Conservation (phyloP, 2,329 filamentous ascomycete genomes). For the Fusarium succisae region DNA sequence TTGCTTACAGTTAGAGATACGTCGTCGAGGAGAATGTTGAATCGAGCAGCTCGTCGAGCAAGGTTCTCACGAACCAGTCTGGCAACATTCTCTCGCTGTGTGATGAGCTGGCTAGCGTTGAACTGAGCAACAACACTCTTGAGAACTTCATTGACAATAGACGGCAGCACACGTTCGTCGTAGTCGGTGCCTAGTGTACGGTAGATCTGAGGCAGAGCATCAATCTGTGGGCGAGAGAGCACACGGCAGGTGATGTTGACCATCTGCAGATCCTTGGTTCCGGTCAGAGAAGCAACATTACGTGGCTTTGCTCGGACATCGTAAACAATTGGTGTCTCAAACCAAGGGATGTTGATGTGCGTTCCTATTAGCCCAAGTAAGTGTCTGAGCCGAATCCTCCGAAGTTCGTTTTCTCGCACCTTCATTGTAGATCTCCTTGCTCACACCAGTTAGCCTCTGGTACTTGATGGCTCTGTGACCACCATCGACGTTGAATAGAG, state of each 20-base stretch:
- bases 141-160: slow-evolving; percentile 97
- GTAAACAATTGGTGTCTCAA: slow-evolving; percentile 96
- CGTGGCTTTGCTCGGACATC: slow-evolving; percentile 97
- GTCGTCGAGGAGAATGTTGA: slow-evolving; percentile 98
- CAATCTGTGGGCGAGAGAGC: slow-evolving; percentile 87
- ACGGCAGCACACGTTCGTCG: slow-evolving; percentile 94
- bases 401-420: slow-evolving; percentile 60
- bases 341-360: slow-evolving; percentile 93
- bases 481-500: slow-evolving; percentile 88
- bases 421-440: slow-evolving; percentile 96
- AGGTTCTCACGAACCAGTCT: slow-evolving; percentile 92
- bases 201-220: slow-evolving; percentile 95
- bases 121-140: slow-evolving; percentile 99
- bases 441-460: slow-evolving; percentile 88
- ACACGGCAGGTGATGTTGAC: slow-evolving; percentile 99
- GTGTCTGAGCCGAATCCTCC: slow-evolving; percentile 25
- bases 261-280: slow-evolving; percentile 99
- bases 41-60: slow-evolving; percentile 87
- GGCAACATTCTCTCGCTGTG: slow-evolving; percentile 96
- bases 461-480: slow-evolving; percentile 99
- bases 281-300: slow-evolving; percentile 95
- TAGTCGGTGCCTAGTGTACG: slow-evolving; percentile 94
- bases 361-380: slow-evolving; percentile 69
- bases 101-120: slow-evolving; percentile 98
- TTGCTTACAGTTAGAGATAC: slow-evolving; percentile 87